Conservation (phyloP, 2,329 filamentous ascomycete genomes). For the Claviceps purpurea region DNA sequence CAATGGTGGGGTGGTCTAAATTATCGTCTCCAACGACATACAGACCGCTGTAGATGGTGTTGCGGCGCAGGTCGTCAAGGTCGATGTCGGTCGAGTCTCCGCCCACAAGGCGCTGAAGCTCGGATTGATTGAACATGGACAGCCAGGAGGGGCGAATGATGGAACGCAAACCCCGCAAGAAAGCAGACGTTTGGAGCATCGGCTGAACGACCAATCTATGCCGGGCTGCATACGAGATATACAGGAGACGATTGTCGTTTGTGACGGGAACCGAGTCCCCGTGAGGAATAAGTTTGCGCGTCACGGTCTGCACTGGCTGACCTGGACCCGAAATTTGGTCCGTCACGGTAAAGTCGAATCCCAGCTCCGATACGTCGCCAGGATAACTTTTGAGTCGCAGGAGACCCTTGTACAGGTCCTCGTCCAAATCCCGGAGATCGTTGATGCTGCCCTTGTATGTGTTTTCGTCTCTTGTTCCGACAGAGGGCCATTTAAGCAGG, state of each 20-base stretch:
- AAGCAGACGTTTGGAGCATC: slow-evolving; percentile 68
- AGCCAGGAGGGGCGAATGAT: slow-evolving; percentile 92
- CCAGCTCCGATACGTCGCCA: slow-evolving; percentile 57
- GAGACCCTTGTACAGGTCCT: slow-evolving; percentile 79
- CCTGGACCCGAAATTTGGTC: slow-evolving; percentile 44
- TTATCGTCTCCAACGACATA: slow-evolving; percentile 85
- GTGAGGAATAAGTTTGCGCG: slow-evolving; percentile 60
- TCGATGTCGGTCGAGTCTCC: slow-evolving; percentile 80
- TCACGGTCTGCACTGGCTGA: slow-evolving; percentile 45
- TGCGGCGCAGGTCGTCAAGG: slow-evolving; percentile 67
- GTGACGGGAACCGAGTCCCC: slow-evolving; percentile 71
- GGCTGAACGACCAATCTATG: slow-evolving; percentile 78
- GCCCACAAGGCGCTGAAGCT: slow-evolving; percentile 85
- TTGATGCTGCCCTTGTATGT: slow-evolving; percentile 89
- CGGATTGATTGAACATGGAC: slow-evolving; percentile 95
- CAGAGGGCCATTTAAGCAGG: slow-evolving; percentile 83
- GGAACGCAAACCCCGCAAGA: slow-evolving; percentile 69
- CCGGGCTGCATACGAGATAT: slow-evolving; percentile 81
- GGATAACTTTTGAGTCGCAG: slow-evolving; percentile 70
- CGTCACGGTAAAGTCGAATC: slow-evolving; percentile 78
- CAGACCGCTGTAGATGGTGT: slow-evolving; percentile 78
- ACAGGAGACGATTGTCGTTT: slow-evolving; percentile 85
- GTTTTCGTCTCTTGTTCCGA: slow-evolving; percentile 47
- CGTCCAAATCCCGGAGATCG: slow-evolving; percentile 83
- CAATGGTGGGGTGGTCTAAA: slow-evolving; percentile 70